phyloP scores from a whole-genome alignment of 441 rosid genomes.

The Gossypium schwendimanii region DNA sequence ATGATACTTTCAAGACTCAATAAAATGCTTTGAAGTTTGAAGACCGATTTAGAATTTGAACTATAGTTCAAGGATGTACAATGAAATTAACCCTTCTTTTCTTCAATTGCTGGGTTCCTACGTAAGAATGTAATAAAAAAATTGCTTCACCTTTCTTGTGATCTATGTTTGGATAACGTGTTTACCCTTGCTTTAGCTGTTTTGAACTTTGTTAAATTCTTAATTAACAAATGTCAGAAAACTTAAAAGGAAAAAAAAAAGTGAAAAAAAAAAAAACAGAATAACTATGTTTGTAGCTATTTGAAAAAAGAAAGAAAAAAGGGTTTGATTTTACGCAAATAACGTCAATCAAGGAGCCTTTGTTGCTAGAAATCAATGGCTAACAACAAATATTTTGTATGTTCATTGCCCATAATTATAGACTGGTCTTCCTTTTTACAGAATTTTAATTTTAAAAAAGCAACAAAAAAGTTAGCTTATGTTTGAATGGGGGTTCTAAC shows the following conservation, averaged over 20 bases:
- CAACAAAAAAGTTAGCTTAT: not conserved
- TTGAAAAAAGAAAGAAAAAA: not conserved
- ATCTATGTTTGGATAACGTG: not conserved
- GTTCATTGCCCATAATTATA: not conserved
- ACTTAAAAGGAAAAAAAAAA: not conserved
- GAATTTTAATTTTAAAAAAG: not conserved
- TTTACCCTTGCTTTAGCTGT: not conserved
- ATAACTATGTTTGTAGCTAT: not conserved
- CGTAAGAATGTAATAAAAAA: not conserved
- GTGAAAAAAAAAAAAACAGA: not conserved
- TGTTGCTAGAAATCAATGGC: not conserved
- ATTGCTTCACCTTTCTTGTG: not conserved
- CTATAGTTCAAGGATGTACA: too few species aligned
- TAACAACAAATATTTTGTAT: not conserved
- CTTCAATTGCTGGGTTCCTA: not conserved
- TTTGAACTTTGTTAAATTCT: not conserved
- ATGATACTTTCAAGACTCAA: too few species aligned
- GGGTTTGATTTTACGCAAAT: not conserved
- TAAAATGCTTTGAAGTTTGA: too few species aligned
- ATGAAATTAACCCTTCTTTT: not conserved
- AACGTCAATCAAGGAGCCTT: constrained; percentile 23
- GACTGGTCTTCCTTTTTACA: not conserved
- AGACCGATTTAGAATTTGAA: too few species aligned
- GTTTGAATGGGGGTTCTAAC: not conserved
- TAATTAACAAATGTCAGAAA: not conserved